phyloP scores from a whole-genome alignment of 2,329 filamentous ascomycete species.

The Bipolaris gigantea region DNA sequence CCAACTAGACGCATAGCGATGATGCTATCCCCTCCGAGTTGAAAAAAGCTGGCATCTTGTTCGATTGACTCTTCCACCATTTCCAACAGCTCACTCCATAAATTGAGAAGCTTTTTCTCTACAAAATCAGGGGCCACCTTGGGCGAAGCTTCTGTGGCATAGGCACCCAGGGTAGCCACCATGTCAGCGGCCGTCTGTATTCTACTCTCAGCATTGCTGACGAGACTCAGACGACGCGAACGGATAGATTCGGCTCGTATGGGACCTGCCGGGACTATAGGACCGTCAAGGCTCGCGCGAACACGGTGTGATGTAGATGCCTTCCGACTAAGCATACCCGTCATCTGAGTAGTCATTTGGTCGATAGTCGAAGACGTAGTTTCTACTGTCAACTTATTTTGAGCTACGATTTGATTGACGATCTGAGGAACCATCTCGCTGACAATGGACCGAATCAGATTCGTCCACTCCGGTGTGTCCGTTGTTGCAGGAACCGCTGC shows the following conservation, averaged over 20 bases:
- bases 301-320: constrained; percentile 31
- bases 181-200: constrained; percentile 39
- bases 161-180: constrained; percentile 36
- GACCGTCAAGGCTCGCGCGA: constrained; percentile 28
- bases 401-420: constrained; percentile 35
- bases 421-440: constrained; percentile 41
- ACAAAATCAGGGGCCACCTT: constrained; percentile 36
- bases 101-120: constrained; percentile 36
- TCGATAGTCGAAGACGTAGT: constrained; percentile 27
- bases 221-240: constrained; percentile 32
- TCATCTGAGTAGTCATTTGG: constrained; percentile 38
- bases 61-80: constrained; percentile 41
- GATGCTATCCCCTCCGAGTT: constrained; percentile 39
- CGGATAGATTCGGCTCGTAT: constrained; percentile 19
- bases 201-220: constrained; percentile 35
- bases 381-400: constrained; percentile 26
- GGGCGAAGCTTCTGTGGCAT: constrained; percentile 35
- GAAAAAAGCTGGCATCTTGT: constrained; percentile 39
- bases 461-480: constrained; percentile 30
- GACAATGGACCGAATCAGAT: constrained; percentile 37
- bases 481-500: constrained; percentile 1
- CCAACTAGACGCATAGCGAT: constrained; percentile 42
- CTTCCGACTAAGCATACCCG: constrained; percentile 29
- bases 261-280: constrained; percentile 16
- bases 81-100: constrained; percentile 40